A percentile compares a stretch with the other conserved stretches of the same genome.
These are phyloP conservation scores for Backusella australiensis DNA, from an alignment of 192 early-diverging fungal species.

Conservation along the genomic window DNA sequence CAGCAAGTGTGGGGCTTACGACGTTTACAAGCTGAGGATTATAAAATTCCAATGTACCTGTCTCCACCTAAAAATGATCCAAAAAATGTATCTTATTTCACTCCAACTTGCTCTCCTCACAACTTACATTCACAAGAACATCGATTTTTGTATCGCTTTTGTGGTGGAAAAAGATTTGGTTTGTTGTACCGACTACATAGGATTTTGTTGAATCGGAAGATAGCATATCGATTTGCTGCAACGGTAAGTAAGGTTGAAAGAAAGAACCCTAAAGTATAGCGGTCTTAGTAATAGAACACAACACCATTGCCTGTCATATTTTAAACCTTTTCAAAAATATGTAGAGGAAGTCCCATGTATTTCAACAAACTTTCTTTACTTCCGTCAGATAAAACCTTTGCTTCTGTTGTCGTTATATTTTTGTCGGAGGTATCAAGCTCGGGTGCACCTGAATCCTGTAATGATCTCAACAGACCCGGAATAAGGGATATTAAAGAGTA, in stretches of 20 bases:
- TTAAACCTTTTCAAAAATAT: conserved; percentile 47
- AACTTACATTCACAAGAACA: conserved; percentile 71
- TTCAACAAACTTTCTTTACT: conserved; percentile 44
- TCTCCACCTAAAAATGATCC: conserved; percentile 52
- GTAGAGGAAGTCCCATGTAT: conserved; percentile 59
- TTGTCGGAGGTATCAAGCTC: conserved; percentile 37
- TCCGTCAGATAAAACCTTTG: conserved; percentile 35
- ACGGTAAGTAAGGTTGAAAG: conserved; percentile 80
- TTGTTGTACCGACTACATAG: conserved; percentile 77
- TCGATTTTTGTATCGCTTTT: conserved; percentile 62
- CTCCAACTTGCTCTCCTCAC: background rate
- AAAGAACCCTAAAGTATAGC: conserved; percentile 50
- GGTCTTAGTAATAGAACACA: too few species aligned
- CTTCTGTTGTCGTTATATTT: conserved; percentile 11
- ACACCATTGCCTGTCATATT: too few species aligned
- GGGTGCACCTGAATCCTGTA: conserved; percentile 50
- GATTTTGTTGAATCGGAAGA: conserved; percentile 60
- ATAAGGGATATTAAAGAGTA: conserved; percentile 75
- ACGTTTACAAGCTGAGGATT: conserved; percentile 55
- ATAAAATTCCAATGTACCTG: conserved; percentile 67
- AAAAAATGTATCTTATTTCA: background rate
- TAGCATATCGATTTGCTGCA: conserved; percentile 81
- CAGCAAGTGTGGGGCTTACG: conserved; percentile 62
- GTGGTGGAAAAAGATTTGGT: conserved; percentile 77
- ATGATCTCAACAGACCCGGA: conserved; percentile 50